Evolutionary conservation across 176 grass and related monocot genomes (phyloP), one percentile per base, ranked within the genome.

Genomic region (Phyllostachys edulis): DNA sequence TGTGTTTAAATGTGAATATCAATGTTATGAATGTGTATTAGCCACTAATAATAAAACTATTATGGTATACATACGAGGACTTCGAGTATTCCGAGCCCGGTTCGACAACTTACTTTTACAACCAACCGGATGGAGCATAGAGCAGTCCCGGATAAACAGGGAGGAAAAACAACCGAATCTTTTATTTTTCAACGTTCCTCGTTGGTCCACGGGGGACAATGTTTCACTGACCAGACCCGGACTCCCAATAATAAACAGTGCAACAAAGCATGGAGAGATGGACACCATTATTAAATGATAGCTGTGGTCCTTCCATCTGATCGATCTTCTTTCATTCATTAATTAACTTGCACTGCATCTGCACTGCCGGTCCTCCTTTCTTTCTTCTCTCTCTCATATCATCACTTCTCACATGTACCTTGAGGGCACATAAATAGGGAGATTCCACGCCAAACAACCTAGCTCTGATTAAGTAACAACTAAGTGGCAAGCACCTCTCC

Each of bases 401-500:
- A n/a, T n/a, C n/a, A n/a, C n/a, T n/a, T n/a, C n/a, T n/a, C n/a
- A n/a, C n/a, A n/a, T n/a, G n/a, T n/a, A n/a, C n/a, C n/a, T n/a
- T n/a, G n/a, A n/a, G n/a, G n/a, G n/a, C n/a, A n/a, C n/a, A n/a
- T n/a, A n/a, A n/a, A n/a, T n/a, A 57, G n/a, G 7, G 37, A 85
- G 63, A 69, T 85, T 85, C 49, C 73, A 85, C 29, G 29, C 73
- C 24, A 60, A 63, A 67, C 45, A 67, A 49, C 63, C 10, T 51
- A 66, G 9, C 41, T 7, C 21, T 45, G 67, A 45, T 45, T 71
- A 71, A 17, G 69, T 16, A 29, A 16, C 14, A 71, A 49, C 61
- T 6, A 63, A 63, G 21, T 4, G 11, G 12, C 10, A 26, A 9
- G 21, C 6, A 9, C 9, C 9, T 62, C 21, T 23, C 23, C 23